These are phyloP conservation scores for Penicillium polonicum DNA, from an alignment of 2,329 filamentous ascomycete genomes.

Conservation along the genomic window DNA sequence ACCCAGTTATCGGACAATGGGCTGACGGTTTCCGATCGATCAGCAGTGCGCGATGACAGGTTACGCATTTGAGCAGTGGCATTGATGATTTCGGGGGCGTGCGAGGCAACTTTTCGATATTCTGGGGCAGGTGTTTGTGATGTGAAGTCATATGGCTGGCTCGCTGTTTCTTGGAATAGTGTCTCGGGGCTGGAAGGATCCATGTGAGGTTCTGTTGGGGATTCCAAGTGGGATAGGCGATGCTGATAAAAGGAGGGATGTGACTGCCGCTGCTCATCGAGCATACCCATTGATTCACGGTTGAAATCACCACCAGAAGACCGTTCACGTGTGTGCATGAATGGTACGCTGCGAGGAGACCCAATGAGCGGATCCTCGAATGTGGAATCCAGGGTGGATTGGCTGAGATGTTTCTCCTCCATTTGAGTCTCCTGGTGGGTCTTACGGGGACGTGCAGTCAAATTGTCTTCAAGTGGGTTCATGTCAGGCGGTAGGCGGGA, in stretches of 20 bases:
- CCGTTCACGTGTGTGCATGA: conserved; percentile 71
- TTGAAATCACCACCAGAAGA: conserved; percentile 59
- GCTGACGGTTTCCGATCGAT: conserved; percentile 36
- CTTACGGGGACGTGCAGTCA: conserved; percentile 74
- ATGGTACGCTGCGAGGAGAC: conserved; percentile 61
- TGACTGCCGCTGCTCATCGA: conserved; percentile 45
- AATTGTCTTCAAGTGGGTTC: conserved; percentile 85
- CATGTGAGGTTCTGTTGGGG: conserved; percentile 19
- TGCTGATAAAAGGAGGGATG: conserved; percentile 50
- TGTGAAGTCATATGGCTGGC: conserved; percentile 31
- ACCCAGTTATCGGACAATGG: conserved; percentile 46
- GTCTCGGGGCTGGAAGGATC: conserved; percentile 34
- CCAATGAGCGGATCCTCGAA: conserved; percentile 46
- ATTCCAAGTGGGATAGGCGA: conserved; percentile 32
- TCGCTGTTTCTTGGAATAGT: conserved; percentile 29
- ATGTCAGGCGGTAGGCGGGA: conserved; percentile 81
- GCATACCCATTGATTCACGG: conserved; percentile 52
- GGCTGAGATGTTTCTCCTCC: conserved; percentile 62
- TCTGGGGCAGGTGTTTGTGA: conserved; percentile 29
- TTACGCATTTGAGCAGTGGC: conserved; percentile 32
- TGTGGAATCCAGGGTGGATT: conserved; percentile 47
- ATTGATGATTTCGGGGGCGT: conserved; percentile 34
- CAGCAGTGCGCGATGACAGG: conserved; percentile 29
- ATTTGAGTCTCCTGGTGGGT: conserved; percentile 63
- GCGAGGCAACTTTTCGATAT: conserved; percentile 27